Base-by-base conservation (phyloP, 202 grass and related monocot species). In the Bolboschoenoplectus hybrid region DNA sequence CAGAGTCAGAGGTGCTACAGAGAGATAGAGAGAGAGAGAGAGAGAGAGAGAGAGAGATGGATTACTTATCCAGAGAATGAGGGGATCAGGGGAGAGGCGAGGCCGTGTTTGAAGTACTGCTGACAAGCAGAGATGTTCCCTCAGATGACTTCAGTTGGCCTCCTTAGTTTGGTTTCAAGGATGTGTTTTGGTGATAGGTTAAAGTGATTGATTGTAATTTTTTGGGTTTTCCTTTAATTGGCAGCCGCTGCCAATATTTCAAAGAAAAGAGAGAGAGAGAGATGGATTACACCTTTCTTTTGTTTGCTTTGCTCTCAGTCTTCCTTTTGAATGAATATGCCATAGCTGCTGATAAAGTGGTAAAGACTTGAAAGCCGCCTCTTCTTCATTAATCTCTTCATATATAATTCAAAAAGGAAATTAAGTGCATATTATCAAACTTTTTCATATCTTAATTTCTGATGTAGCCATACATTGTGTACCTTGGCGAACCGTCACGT, bases 401-500 rank as follows among this genome's bases (percentile, higher is more conserved):
- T 2, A 57, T 57, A 5, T 57, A 57, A 57, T 57, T 16, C 14
- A 57, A 14, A 16, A 16, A 10, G 55, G 5, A 26, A 26, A 26
- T 26, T 26, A 44, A 44, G 43, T 44, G 43, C 2, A 44, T 5
- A 57, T 57, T 12, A 53, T 14, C 14, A n/a, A 61, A 4, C 14
- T 41, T 44, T 19, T 74, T 55, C 4, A 3, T 10, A 47, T 63
- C 16, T 19, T 43, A 10, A 60, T 52, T 82, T 69, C 38, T 80
- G 35, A 60, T 73, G 50, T 62, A 63, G 85, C 71, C 92, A 12
- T 93, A 97, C 87, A 60, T 97, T 63, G 92, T 97, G 60, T 97
- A 97, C 82, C 95, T 97, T 77, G 95, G 92, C 2, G 83, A 51
- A 7, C 91, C 87, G 46, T 74, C 82, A 14, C 86, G 90, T 77